Evolutionary conservation across 2,329 filamentous ascomycete genomes (phyloP), one percentile per base, ranked within the genome.

Genomic region (Neonectria coccinea): DNA sequence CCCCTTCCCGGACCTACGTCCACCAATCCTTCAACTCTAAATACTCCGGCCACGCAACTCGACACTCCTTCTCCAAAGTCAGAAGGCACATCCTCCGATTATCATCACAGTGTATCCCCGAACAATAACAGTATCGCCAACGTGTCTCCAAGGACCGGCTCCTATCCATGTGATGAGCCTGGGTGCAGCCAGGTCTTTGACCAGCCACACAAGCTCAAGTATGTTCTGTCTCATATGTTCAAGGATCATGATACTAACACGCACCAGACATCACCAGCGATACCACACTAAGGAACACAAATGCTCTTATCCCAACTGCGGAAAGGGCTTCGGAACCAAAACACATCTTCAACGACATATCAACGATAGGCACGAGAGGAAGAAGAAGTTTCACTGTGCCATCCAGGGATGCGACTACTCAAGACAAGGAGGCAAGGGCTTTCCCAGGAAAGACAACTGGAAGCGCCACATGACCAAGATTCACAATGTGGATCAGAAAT

Each of bases 381-480:
- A 83, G 64, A 86, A 85, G 74, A 86, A 86, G 63, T 89, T 85
- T 60, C 86, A 88, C 73, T 89, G 87, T 69, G 84, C 82, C 0
- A 81, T 86, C 5, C 79, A 79, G 2, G 82, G 81, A 7, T 89
- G 87, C 69, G 80, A 84, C 5, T 89, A 87, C 71, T 88, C 85
- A n/a, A 82, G 81, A 60, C 74, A 79, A 16, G 86, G 86, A 9
- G 85, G 86, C 59, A 88, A 87, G 66, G 85, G 84, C 0, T 89
- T 89, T 67, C 86, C 86, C 1, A 79, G 87, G 57, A 89, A 89
- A 71, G 87, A 89, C 70, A 89, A 89, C 74, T 89, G 86, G 86
- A 84, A 86, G 69, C 79, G 87, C 60, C 87, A 89, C 72, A 88
- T 89, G 86, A 79, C 82, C 39, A 88, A 88, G 74, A 88, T 88